Evolutionary conservation across 495 filamentous ascomycete genomes (phyloP).

Genomic region (Evernia prunastri): DNA sequence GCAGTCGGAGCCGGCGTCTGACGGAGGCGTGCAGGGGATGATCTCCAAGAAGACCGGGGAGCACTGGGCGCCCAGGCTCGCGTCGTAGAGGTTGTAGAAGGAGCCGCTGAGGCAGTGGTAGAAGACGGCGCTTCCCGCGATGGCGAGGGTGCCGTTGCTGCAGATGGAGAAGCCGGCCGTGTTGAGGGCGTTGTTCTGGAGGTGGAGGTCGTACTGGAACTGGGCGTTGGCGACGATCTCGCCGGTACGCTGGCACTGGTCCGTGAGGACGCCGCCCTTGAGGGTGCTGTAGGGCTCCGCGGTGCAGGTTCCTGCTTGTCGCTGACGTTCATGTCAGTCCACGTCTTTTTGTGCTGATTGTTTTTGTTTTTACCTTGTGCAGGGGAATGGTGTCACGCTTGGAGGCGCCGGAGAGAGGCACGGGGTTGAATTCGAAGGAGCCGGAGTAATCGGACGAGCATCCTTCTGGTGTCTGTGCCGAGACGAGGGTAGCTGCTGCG

Average conservation of each 20-base stretch:
- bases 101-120: conserved; percentile 58
- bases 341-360: no score
- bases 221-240: conserved; percentile 70
- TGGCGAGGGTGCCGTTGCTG: conserved; percentile 52
- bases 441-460: conserved; percentile 35
- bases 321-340: conserved; percentile 10
- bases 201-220: conserved; percentile 68
- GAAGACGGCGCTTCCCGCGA: conserved; percentile 54
- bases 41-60: conserved; percentile 45
- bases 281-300: conserved; percentile 37
- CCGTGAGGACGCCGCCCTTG: conserved; percentile 50
- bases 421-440: conserved; percentile 34
- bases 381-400: conserved; percentile 23
- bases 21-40: conserved; percentile 5
- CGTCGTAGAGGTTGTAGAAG: conserved; percentile 61
- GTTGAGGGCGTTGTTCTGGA: conserved; percentile 60
- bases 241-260: conserved; percentile 54
- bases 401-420: conserved; percentile 23
- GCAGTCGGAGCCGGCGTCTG: background rate
- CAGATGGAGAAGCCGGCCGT: conserved; percentile 64
- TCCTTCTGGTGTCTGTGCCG: conserved; percentile 15
- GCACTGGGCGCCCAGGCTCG: conserved; percentile 48
- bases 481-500: conserved; percentile 5
- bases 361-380: conserved; percentile 12
- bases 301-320: conserved; percentile 10